These are phyloP conservation scores for Atkinsonella hypoxylon DNA, from an alignment of 2,329 filamentous ascomycete genomes.

Conservation along the genomic window DNA sequence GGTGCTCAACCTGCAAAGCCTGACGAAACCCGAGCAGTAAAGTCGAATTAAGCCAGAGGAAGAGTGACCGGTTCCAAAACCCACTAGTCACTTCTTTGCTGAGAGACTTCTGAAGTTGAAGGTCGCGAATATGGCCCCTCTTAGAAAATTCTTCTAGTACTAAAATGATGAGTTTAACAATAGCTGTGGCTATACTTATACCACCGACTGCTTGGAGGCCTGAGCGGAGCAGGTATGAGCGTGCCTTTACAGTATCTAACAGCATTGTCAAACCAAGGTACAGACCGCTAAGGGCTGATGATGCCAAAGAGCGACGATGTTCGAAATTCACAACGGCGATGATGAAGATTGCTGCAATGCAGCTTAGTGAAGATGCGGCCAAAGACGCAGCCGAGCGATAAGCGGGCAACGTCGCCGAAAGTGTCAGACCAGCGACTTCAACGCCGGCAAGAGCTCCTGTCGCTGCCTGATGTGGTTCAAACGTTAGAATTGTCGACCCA, in stretches of 20 bases:
- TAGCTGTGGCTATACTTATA: conserved; percentile 18
- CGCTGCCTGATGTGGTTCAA: too few relatives aligned
- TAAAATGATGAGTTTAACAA: conserved; percentile 21
- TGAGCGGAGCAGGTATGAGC: conserved; percentile 15
- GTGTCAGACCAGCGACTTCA: conserved; percentile 17
- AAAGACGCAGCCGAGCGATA: conserved; percentile 15
- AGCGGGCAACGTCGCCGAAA: conserved; percentile 3
- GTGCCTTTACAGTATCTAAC: conserved; percentile 25
- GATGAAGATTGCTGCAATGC: conserved; percentile 14
- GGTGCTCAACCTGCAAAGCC: conserved; percentile 19
- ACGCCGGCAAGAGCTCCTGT: conserved; percentile 15
- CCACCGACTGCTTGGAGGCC: neutral
- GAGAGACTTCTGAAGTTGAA: neutral
- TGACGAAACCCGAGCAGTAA: conserved; percentile 19
- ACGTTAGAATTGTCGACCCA: too few relatives aligned
- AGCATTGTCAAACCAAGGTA: conserved; percentile 28
- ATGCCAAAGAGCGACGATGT: conserved; percentile 23
- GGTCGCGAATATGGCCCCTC: neutral
- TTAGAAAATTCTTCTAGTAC: conserved; percentile 22
- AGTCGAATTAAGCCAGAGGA: conserved; percentile 18
- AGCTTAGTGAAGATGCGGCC: conserved; percentile 15
- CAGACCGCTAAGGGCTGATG: conserved; percentile 26
- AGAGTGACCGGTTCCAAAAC: conserved; percentile 13
- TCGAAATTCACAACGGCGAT: conserved; percentile 18
- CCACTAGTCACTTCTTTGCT: conserved; percentile 14